A percentile compares a stretch with the other conserved stretches of the same genome.
Conservation (phyloP, 352 stramenopile species). For the Globisporangium recalcitrans region DNA sequence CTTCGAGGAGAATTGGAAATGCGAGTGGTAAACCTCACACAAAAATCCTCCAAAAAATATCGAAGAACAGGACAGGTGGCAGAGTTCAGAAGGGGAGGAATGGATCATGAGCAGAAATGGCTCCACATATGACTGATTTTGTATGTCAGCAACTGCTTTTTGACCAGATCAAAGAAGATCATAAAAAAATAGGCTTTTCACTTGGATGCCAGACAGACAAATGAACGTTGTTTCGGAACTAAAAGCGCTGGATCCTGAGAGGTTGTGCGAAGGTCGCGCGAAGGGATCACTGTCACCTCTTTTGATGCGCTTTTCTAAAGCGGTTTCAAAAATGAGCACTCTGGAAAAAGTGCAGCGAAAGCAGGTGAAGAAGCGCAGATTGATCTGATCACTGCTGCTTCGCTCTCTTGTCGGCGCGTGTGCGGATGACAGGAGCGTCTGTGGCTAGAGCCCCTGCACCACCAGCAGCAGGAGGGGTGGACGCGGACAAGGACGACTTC, state of each 20-base stretch:
- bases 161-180: neutral
- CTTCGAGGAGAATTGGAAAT: conserved; percentile 5
- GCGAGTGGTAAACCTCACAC: neutral
- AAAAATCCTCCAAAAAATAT: no score
- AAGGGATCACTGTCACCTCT: conserved; percentile 10
- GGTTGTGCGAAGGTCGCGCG: conserved; percentile 22
- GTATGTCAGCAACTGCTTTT: neutral
- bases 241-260: conserved; percentile 1
- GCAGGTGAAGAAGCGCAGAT: neutral
- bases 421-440: neutral
- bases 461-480: neutral
- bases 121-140: neutral
- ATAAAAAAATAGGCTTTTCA: neutral
- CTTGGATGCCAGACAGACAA: neutral
- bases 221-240: neutral
- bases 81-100: neutral
- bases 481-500: neutral
- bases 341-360: neutral
- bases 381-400: no score
- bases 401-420: no score
- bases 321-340: conserved; percentile 5
- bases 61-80: neutral
- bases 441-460: conserved; percentile 10
- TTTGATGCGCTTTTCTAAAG: neutral
- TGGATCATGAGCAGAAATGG: neutral